Base-by-base conservation (phyloP, 2,329 filamentous ascomycete genomes). In the Colletotrichum siamense region DNA sequence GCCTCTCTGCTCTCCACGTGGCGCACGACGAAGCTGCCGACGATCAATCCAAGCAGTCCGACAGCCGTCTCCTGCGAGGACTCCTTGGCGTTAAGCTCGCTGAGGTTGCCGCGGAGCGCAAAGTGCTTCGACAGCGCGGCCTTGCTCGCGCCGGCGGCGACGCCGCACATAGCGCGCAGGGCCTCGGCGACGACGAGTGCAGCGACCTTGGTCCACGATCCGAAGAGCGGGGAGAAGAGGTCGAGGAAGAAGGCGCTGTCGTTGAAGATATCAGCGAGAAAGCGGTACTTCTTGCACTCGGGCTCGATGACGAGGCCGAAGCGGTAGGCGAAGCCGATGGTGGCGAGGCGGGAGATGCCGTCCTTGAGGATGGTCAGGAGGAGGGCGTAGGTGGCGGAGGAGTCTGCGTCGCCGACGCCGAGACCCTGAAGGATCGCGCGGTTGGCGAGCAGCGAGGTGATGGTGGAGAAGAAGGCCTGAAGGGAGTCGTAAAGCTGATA, bases 51-150 rank as follows among this genome's bases (percentile, higher is more conserved):
- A 39, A 98, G 77, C 30, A 99, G 88, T 3, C 95, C 96, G 73
- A 99, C 95, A 24, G 98, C 92, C 0, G 96, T 99, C 85, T 99
- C 97, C 86, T 99, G 97, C 79, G 95, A 98, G 15, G 96, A 96
- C 83, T 99, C 96, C 90, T 98, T 93, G 73, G 96, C 96, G 85
- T 98, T 99, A 73, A 99, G 89, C 84, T 99, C 96, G 3, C 95
- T 96, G 61, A 99, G 86, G 83, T 98, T 99, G 49, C 95, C 95
- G 82, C 93, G 92, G 79, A 89, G 92, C 10, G 96, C 96, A 87
- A 99, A 99, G 85, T 99, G 97, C 13, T 95, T 94, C 82, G 95
- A 97, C 79, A 99, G 86, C 77, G 94, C 96, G 3, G 96, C 96
- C 85, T 99, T 99, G 78, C 95, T 94, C 71, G 95, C 96, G 15